Percentiles rank a stretch among this genome's conserved stretches.
These are phyloP conservation scores for Auriscalpium microsporum DNA, from an alignment of 768 basidiomycete genomes.

Conservation along the genomic window DNA sequence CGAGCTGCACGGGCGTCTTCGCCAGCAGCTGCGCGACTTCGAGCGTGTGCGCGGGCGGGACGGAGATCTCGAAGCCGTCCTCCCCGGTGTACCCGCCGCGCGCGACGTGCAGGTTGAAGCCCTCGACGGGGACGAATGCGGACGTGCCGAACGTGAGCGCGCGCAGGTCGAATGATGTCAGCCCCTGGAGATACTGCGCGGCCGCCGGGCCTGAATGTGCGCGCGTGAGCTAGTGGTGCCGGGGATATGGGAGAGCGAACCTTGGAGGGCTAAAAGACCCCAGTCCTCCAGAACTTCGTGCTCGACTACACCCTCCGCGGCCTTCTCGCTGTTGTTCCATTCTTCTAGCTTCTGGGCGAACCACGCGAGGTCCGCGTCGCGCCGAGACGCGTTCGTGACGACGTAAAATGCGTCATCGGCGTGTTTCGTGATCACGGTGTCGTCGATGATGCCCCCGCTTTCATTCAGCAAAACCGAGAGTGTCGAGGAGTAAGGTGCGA, in stretches of 20 bases:
- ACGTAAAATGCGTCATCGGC: constrained; percentile 77
- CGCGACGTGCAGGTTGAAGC: constrained; percentile 77
- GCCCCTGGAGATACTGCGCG: constrained; percentile 65
- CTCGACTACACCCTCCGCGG: constrained; percentile 54
- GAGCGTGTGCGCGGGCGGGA: constrained; percentile 69
- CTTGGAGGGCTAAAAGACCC: constrained; percentile 90
- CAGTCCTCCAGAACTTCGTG: constrained; percentile 74
- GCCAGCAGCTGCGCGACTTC: constrained; percentile 60
- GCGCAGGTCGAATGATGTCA: constrained; percentile 68
- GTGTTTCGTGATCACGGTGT: constrained; percentile 87
- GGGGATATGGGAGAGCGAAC: constrained; percentile 27
- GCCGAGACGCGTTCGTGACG: constrained; percentile 91
- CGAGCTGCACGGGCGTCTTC: constrained; percentile 63
- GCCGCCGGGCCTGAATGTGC: constrained; percentile 65
- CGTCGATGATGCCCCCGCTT: constrained; percentile 91
- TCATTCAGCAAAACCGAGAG: constrained; percentile 87
- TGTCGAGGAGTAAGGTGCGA: constrained; percentile 70
- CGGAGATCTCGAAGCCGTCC: constrained; percentile 98
- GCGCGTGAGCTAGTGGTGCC: background rate
- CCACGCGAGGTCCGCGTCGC: constrained; percentile 76
- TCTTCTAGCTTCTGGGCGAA: constrained; percentile 56
- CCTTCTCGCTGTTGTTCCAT: constrained; percentile 63
- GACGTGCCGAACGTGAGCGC: constrained; percentile 79
- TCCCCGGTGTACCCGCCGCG: constrained; percentile 98
- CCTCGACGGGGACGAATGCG: constrained; percentile 71